Base-by-base conservation (phyloP, 345 rosid genomes). In the thale cress (Arabidopsis thaliana) region DNA sequence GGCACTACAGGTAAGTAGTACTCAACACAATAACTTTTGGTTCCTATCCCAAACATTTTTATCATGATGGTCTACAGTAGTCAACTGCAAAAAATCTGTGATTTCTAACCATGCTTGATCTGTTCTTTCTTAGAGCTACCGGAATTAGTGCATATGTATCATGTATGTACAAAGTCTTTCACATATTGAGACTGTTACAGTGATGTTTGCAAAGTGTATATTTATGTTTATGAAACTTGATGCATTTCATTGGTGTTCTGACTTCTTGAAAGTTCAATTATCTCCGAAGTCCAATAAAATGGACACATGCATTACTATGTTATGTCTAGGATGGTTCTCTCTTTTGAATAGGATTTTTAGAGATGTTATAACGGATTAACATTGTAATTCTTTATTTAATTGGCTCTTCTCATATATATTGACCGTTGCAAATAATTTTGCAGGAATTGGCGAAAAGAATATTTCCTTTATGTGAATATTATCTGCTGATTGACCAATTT, bases 381-480 rank as follows among this genome's bases (percentile, higher is more conserved):
- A n/a, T 28, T 56, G 22, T 12, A 32, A 25, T 45, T 23, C 25
- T 20, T 46, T 36, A 10, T 55, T 16, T 16, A 37, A 7, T 25
- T 24, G 38, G 36, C 41, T 38, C 65, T 56, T 80, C 11, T 23
- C 41, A 33, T 67, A 55, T 60, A 52, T 40, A 6, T 72, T 58
- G 78, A 48, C 72, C 72, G 60, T 64, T 77, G 42, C 49, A 61
- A 24, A 59, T 13, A 8, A 55, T 33, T 61, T 79, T 82, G 84
- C 91, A 95, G 99, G 97, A 95, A 87, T 48, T 90, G 81, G 91
- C 93, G 11, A 90, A 89, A 75, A 76, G 91, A 77, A 82, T 92
- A 65, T 89, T 95, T 79, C 93, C 98, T 51, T 72, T 95, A 58
- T 95, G 97, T 74, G 81, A 88, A 86, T 87, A 89, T 83, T 95